These are phyloP conservation scores for Podospora pseudocomata DNA, from an alignment of 495 filamentous ascomycete genomes.

Conservation along the genomic window DNA sequence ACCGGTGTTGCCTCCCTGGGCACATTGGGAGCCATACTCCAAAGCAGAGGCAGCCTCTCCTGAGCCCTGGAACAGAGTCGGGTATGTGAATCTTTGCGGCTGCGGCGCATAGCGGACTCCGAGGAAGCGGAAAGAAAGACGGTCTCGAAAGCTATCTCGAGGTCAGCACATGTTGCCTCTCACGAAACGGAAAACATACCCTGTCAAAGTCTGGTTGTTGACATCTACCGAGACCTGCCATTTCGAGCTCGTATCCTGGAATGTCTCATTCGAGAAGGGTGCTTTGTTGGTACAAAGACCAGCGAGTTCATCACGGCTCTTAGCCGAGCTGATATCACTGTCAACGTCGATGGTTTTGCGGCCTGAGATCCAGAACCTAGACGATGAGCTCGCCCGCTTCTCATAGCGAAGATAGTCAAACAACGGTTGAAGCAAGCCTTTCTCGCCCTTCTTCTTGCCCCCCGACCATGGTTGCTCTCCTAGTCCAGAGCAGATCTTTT, in stretches of 20 bases:
- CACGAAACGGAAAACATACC: conserved; percentile 26
- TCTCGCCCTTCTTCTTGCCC: conserved; percentile 26
- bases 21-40: conserved; percentile 39
- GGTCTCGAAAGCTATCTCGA: conserved; percentile 43
- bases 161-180: conserved; percentile 5
- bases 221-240: conserved; percentile 45
- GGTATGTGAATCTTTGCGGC: conserved; percentile 41
- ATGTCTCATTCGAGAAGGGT: conserved; percentile 40
- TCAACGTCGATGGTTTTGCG: conserved; percentile 13
- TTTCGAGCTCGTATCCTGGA: conserved; percentile 37
- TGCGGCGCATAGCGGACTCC: conserved; percentile 42
- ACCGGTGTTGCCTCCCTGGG: conserved; percentile 36
- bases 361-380: conserved; percentile 39
- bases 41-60: conserved; percentile 37
- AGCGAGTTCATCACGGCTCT: conserved; percentile 17
- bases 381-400: conserved; percentile 19
- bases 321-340: background rate
- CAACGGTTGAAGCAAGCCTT: conserved; percentile 27
- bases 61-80: conserved; percentile 33
- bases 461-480: conserved; percentile 45
- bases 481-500: conserved; percentile 20
- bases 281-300: conserved; percentile 47
- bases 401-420: conserved; percentile 41
- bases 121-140: conserved; percentile 49
- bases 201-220: conserved; percentile 43